Base-by-base conservation (phyloP, 2,329 filamentous ascomycete species). In the Plectosphaerella plurivora region DNA sequence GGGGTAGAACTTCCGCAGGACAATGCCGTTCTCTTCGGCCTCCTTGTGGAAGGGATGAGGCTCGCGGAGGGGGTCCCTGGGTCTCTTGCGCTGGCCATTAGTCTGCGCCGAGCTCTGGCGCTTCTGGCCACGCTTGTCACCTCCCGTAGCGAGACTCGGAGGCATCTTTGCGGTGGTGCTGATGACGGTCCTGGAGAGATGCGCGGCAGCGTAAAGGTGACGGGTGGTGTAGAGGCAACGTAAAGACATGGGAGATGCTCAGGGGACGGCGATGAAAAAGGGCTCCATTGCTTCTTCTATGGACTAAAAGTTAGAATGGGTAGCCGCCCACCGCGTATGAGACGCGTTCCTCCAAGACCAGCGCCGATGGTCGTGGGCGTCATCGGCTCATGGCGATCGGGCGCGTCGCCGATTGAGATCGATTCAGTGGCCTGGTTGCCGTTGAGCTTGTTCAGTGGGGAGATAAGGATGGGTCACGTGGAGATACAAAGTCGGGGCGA, bases 1-100 rank as follows among this genome's bases (percentile, higher is more conserved):
- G 0, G 91, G 91, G 60, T 96, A 97, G 71, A 86, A 96, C 47
- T 88, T 79, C 41, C 86, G 83, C 36, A 87, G 73, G 0, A 89
- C 82, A 48, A 89, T 83, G 16, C 84, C 85, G 58, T 86, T 59
- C 20, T 75, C 68, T 56, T 80, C 77, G 9, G 76, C 69, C 20
- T 74, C 68, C 15, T 67, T 61, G n/a, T 73, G 64, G 42, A 73
- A 72, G 11, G 73, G 74, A 54, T 81, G 78, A 0, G 76, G 77
- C 22, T 68, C 63, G 36, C 68, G 71, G 49, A 79, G 61, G 24
- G 66, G 68, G 49, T 71, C 67, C 33, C 70, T 73, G 51, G 60
- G 57, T 59, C 66, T 74, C 57, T 72, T 57, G 11, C 51, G 61
- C 12, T 49, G 35, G n/a, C 61, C 64, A 45, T 61, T 63, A 16